These are phyloP conservation scores for Verticillium longisporum DNA, from an alignment of 2,329 filamentous ascomycete genomes.

Conservation along the genomic window DNA sequence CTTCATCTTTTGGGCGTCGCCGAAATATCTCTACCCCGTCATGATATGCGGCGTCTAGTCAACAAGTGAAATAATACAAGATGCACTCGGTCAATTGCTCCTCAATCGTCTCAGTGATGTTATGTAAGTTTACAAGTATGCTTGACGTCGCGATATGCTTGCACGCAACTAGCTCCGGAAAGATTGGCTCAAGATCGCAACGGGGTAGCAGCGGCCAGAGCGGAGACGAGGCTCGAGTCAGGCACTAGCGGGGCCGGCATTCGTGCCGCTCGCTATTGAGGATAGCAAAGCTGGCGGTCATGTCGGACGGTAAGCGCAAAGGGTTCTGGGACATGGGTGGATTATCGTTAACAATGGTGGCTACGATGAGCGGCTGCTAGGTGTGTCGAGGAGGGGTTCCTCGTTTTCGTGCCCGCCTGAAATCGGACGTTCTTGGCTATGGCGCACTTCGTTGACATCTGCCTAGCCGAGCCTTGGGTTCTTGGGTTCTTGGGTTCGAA, in stretches of 20 bases:
- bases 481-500: not conserved
- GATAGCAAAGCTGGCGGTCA: not conserved
- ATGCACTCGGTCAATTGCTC: too few species aligned
- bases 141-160: not conserved
- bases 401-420: not conserved
- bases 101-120: not conserved
- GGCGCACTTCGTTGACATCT: not conserved
- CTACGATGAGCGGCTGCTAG: too few species aligned
- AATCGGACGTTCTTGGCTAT: not conserved
- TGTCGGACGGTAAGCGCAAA: not conserved
- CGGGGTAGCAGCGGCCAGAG: not conserved
- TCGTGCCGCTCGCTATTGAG: not conserved
- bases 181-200: not conserved
- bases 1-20: conserved; percentile 4
- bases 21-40: not conserved
- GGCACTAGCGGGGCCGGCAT: not conserved
- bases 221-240: not conserved
- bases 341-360: too few species aligned
- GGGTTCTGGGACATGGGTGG: not conserved
- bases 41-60: not conserved
- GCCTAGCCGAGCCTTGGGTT: not conserved
- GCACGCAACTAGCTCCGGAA: not conserved
- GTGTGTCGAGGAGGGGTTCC: not conserved
- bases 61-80: not conserved
- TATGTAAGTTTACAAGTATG: not conserved